Evolutionary conservation across 129 eudicot genomes (phyloP).

Genomic region (Ambrosia artemisiifolia): DNA sequence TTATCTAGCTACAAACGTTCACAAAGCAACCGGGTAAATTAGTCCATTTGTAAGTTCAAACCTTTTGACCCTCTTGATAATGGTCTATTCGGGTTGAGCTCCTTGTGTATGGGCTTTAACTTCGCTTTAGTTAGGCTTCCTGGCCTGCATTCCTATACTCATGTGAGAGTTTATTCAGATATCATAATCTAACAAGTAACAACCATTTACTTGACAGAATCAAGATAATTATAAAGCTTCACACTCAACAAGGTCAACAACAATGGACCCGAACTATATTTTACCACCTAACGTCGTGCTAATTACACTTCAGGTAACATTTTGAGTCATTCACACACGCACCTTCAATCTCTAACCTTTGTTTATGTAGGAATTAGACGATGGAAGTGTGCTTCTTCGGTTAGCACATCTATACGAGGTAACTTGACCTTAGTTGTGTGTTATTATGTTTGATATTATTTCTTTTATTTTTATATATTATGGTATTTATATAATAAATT

Average conservation of each 20-base stretch:
- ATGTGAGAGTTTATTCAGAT: background rate
- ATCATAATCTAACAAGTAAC: conserved; percentile 12
- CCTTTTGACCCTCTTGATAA: background rate
- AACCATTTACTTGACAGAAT: conserved; percentile 40
- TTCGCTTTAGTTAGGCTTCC: background rate
- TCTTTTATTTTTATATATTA: too few species aligned
- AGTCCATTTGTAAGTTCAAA: too few species aligned
- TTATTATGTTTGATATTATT: too few species aligned
- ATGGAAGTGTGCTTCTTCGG: conserved; percentile 70
- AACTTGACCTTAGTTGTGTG: too few species aligned
- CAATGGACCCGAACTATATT: conserved; percentile 65
- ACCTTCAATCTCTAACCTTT: conserved; percentile 16
- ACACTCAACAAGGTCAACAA: conserved; percentile 41
- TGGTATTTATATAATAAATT: too few species aligned
- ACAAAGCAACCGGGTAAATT: too few species aligned
- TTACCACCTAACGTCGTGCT: conserved; percentile 79
- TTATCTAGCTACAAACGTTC: too few species aligned
- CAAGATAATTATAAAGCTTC: conserved; percentile 63
- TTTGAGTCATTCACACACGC: background rate
- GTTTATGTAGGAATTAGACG: conserved; percentile 63
- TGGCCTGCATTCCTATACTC: background rate
- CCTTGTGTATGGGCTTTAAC: background rate
- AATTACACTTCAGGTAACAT: conserved; percentile 76
- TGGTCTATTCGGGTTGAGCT: background rate
- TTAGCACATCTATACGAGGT: conserved; percentile 83